Evolutionary conservation across 441 rosid genomes (phyloP).

Genomic region (Gossypium schwendimanii): DNA sequence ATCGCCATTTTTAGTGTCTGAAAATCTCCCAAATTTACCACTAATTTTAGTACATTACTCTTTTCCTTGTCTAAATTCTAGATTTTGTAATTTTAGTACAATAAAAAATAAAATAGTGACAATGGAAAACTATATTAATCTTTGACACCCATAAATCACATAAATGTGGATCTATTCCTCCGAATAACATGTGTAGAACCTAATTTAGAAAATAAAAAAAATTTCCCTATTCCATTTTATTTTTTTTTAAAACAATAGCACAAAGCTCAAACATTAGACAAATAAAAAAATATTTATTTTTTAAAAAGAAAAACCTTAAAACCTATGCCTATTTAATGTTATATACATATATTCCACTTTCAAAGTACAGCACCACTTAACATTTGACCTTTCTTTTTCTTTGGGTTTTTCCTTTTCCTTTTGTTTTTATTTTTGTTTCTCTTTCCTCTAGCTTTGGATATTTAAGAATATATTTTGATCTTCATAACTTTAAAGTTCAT

Average conservation of each 20-base stretch:
- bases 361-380: neutral
- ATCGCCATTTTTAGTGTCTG: slow-evolving; percentile 30
- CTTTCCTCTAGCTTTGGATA: neutral
- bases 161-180: too few species aligned
- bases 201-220: too few species aligned
- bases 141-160: too few species aligned
- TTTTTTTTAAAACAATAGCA: too few species aligned
- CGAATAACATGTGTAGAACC: too few species aligned
- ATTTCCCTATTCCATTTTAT: too few species aligned
- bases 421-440: neutral
- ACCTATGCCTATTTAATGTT: neutral
- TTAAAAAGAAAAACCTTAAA: neutral
- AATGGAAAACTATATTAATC: too few species aligned
- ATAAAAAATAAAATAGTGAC: too few species aligned
- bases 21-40: neutral
- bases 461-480: neutral
- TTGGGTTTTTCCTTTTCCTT: neutral
- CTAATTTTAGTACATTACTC: slow-evolving; percentile 5
- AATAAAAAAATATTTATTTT: neutral
- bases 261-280: too few species aligned
- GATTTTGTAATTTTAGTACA: neutral
- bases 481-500: neutral
- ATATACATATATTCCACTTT: neutral
- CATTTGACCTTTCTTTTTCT: neutral
- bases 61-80: neutral